phyloP scores from a whole-genome alignment of 2,329 filamentous ascomycete genomes.

The Ophiostoma ips region DNA sequence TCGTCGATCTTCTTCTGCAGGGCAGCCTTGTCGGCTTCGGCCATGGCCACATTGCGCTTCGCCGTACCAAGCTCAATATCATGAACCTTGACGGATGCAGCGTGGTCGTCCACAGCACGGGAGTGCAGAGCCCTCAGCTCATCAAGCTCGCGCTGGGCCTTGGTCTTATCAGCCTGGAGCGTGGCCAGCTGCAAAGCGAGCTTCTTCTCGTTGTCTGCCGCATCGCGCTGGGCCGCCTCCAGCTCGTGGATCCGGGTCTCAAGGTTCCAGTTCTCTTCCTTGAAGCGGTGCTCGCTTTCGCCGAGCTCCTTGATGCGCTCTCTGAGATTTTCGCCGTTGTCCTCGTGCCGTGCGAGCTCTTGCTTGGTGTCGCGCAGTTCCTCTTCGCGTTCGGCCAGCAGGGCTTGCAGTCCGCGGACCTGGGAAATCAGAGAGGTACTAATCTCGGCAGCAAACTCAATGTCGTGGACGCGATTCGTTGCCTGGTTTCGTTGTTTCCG shows the following conservation, averaged over 20 bases:
- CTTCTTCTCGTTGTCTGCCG: conserved; percentile 70
- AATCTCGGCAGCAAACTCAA: conserved; percentile 97
- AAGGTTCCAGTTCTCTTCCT: conserved; percentile 96
- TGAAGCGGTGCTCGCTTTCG: conserved; percentile 90
- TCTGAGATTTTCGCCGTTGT: conserved; percentile 64
- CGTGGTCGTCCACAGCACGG: conserved; percentile 69
- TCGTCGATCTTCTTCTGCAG: conserved; percentile 82
- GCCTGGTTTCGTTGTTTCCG: conserved; percentile 85
- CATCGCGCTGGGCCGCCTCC: conserved; percentile 57
- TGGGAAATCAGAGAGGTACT: conserved; percentile 90
- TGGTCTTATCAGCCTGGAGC: conserved; percentile 59
- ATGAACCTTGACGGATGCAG: conserved; percentile 62
- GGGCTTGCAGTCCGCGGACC: conserved; percentile 74
- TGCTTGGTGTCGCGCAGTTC: conserved; percentile 59
- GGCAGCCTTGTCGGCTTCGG: conserved; percentile 63
- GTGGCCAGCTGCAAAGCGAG: conserved; percentile 58
- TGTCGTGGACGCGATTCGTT: conserved; percentile 78
- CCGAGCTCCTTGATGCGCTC: conserved; percentile 73
- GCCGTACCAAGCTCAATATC: conserved; percentile 78
- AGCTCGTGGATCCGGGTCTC: conserved; percentile 86
- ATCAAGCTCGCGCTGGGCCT: conserved; percentile 74
- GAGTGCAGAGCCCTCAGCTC: conserved; percentile 71
- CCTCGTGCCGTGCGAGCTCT: conserved; percentile 67
- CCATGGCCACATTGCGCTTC: conserved; percentile 64
- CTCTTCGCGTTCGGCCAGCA: conserved; percentile 80